phyloP scores from a whole-genome alignment of 2,329 filamentous ascomycete species.

The Colletotrichum tabaci region DNA sequence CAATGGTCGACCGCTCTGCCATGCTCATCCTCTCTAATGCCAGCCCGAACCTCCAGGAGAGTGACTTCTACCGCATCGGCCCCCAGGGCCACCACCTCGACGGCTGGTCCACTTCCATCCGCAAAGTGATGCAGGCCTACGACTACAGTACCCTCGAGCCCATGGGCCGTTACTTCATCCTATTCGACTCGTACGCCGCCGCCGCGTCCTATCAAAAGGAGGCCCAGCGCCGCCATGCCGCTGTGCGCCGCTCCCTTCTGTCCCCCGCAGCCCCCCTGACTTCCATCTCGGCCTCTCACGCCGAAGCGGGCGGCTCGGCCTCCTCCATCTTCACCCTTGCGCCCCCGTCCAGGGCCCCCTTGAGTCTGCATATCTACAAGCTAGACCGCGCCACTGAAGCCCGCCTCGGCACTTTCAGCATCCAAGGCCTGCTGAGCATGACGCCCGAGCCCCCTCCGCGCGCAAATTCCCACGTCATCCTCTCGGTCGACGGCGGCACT shows the following conservation, averaged over 20 bases:
- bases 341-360: slow-evolving; percentile 55
- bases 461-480: slow-evolving; percentile 51
- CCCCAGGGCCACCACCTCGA: slow-evolving; percentile 75
- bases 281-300: slow-evolving; percentile 52
- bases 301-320: slow-evolving; percentile 57
- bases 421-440: slow-evolving; percentile 38
- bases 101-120: slow-evolving; percentile 76
- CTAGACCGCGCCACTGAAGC: slow-evolving; percentile 49
- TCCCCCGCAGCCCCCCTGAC: slow-evolving; percentile 52
- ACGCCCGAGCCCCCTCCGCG: slow-evolving; percentile 41
- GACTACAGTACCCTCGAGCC: slow-evolving; percentile 75
- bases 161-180: slow-evolving; percentile 76
- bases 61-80: slow-evolving; percentile 80
- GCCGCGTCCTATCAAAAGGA: slow-evolving; percentile 74
- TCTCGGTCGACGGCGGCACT: slow-evolving; percentile 54
- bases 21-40: slow-evolving; percentile 73
- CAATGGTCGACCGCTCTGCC: slow-evolving; percentile 31
- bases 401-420: slow-evolving; percentile 37
- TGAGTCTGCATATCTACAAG: slow-evolving; percentile 41
- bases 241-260: slow-evolving; percentile 52
- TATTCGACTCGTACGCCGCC: slow-evolving; percentile 74
- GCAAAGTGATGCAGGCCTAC: slow-evolving; percentile 76
- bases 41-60: slow-evolving; percentile 72
- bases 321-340: slow-evolving; percentile 65
- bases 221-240: slow-evolving; percentile 56